phyloP scores from a whole-genome alignment of 495 filamentous ascomycete genomes.

The Neurospora africana region DNA sequence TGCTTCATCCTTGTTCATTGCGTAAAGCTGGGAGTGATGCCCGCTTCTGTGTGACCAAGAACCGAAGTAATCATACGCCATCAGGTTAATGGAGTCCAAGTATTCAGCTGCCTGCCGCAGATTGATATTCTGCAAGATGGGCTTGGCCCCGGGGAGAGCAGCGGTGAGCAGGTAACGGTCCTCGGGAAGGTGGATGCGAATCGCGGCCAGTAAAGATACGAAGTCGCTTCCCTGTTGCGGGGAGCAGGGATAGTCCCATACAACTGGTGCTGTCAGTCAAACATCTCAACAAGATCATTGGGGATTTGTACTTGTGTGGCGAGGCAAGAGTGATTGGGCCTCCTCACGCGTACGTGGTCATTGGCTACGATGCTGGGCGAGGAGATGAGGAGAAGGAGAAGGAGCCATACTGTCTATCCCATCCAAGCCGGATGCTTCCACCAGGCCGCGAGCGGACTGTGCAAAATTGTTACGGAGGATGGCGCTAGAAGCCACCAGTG shows the following conservation, averaged over 20 bases:
- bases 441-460: slow-evolving; percentile 55
- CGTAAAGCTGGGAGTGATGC: slow-evolving; percentile 72
- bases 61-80: slow-evolving; percentile 82
- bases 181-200: slow-evolving; percentile 62
- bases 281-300: slow-evolving; percentile 5
- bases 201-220: slow-evolving; percentile 54
- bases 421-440: slow-evolving; percentile 68
- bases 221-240: slow-evolving; percentile 61
- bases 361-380: not conserved
- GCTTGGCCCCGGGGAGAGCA: slow-evolving; percentile 67
- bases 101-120: slow-evolving; percentile 51
- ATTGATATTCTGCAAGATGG: slow-evolving; percentile 68
- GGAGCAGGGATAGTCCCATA: slow-evolving; percentile 80
- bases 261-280: slow-evolving; percentile 45
- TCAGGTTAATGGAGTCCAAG: slow-evolving; percentile 73
- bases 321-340: slow-evolving; percentile 1
- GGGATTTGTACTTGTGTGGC: not conserved
- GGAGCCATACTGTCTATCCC: slow-evolving; percentile 67
- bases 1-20: slow-evolving; percentile 43
- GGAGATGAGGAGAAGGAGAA: slow-evolving; percentile 1
- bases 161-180: slow-evolving; percentile 69
- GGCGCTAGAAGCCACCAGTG: slow-evolving; percentile 55
- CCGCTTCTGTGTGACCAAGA: slow-evolving; percentile 60
- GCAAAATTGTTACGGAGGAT: slow-evolving; percentile 59
- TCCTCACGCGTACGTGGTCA: slow-evolving; percentile 4